A percentile compares a stretch with the other conserved stretches of the same genome.
phyloP scores from a whole-genome alignment of 176 grass and related monocot species.

The Puccinellia tenuiflora region DNA sequence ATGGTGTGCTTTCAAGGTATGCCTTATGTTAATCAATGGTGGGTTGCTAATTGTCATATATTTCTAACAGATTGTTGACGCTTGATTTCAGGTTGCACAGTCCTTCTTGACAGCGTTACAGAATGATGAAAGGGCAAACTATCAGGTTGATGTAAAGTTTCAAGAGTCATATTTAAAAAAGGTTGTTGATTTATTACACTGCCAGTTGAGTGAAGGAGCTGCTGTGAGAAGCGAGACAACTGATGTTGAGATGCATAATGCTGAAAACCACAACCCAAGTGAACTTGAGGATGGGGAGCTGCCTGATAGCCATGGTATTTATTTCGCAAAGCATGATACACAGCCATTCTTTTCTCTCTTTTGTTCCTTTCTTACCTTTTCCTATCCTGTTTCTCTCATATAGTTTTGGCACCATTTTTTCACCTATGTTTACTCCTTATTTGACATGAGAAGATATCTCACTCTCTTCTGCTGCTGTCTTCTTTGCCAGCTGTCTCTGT shows the following conservation, averaged over 20 bases:
- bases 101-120: slow-evolving; percentile 95
- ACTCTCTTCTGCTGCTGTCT: slow-evolving; percentile 7
- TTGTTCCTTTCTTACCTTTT: background rate
- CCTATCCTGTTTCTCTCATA: background rate
- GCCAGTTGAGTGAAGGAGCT: slow-evolving; percentile 89
- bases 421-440: slow-evolving; percentile 13
- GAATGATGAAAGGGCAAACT: slow-evolving; percentile 95
- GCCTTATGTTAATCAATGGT: background rate
- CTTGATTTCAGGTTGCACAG: slow-evolving; percentile 68
- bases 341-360: background rate
- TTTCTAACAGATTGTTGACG: slow-evolving; percentile 27
- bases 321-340: slow-evolving; percentile 8
- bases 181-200: slow-evolving; percentile 77
- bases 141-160: slow-evolving; percentile 97
- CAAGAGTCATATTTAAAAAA: slow-evolving; percentile 94
- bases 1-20: slow-evolving; percentile 97
- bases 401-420: background rate
- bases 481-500: slow-evolving; percentile 81
- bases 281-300: slow-evolving; percentile 98
- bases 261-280: slow-evolving; percentile 39
- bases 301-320: slow-evolving; percentile 84
- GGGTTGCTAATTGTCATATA: slow-evolving; percentile 6
- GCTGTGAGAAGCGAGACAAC: slow-evolving; percentile 35
- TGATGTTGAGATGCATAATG: slow-evolving; percentile 41
- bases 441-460: background rate